phyloP scores from a whole-genome alignment of 2,329 filamentous ascomycete genomes.

The Emericellopsis atlantica region DNA sequence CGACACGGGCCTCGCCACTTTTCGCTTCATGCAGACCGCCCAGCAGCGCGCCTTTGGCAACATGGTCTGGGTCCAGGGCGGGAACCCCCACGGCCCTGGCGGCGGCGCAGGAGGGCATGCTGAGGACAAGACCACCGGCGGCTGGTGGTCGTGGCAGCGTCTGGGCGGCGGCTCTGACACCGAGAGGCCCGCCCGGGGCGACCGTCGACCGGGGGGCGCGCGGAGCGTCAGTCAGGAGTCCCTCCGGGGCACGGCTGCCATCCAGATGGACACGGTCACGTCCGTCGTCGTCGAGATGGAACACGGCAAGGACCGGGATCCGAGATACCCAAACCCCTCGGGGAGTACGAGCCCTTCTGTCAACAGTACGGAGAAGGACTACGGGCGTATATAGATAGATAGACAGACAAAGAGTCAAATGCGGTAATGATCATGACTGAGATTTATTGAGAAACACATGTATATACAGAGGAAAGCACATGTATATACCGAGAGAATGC shows the following conservation, averaged over 20 bases:
- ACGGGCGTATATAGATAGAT: neutral
- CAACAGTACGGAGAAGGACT: slow-evolving; percentile 13
- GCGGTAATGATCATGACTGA: neutral
- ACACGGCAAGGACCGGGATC: slow-evolving; percentile 11
- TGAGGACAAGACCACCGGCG: neutral
- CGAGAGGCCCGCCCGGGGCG: neutral
- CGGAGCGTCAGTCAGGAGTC: slow-evolving; percentile 18
- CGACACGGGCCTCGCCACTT: slow-evolving; percentile 37
- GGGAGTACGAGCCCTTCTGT: slow-evolving; percentile 12
- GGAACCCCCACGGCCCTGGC: slow-evolving; percentile 3
- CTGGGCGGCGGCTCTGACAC: neutral
- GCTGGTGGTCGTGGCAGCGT: slow-evolving; percentile 3
- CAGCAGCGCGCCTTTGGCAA: slow-evolving; percentile 24
- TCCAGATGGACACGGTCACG: slow-evolving; percentile 30
- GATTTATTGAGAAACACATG: neutral
- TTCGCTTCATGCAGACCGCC: slow-evolving; percentile 33
- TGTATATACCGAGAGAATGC: too few species aligned
- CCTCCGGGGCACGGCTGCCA: slow-evolving; percentile 22
- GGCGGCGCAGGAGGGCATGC: too few species aligned
- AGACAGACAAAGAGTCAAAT: neutral
- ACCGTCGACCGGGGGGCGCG: neutral
- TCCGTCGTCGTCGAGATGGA: slow-evolving; percentile 24
- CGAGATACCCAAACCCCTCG: slow-evolving; percentile 10
- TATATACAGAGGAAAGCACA: neutral
- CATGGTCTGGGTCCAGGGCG: slow-evolving; percentile 23